Evolutionary conservation across 2,329 filamentous ascomycete genomes (phyloP).

Genomic region (Paecilomyces formosus): DNA sequence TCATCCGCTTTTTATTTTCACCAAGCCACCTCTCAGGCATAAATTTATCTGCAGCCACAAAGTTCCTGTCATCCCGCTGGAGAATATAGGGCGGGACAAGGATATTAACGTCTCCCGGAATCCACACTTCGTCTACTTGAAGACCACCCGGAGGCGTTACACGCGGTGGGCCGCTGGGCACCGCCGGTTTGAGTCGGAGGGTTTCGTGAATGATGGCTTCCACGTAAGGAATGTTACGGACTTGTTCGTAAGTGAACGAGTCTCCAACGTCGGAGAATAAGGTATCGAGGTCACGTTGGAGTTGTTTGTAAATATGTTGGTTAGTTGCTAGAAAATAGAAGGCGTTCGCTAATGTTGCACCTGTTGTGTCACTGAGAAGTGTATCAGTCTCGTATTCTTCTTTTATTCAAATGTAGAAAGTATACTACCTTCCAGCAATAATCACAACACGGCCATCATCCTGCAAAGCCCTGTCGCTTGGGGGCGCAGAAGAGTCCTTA

Average conservation of each 20-base stretch:
- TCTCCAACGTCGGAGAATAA: constrained; percentile 12
- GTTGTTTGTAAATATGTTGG: constrained; percentile 19
- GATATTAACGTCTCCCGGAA: constrained; percentile 21
- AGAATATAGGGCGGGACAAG: constrained; percentile 10
- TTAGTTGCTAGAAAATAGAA: constrained; percentile 27
- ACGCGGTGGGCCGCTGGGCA: constrained; percentile 28
- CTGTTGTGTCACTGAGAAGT: constrained; percentile 26
- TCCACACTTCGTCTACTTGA: constrained; percentile 18
- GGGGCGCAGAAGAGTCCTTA: constrained; percentile 8
- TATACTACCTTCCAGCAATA: constrained; percentile 6
- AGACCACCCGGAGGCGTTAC: constrained; percentile 30
- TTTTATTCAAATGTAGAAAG: not conserved
- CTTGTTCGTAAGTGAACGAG: constrained; percentile 5
- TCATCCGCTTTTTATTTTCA: constrained; percentile 5
- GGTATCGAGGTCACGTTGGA: constrained; percentile 23
- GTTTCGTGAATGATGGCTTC: constrained; percentile 25
- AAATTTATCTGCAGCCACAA: constrained; percentile 9
- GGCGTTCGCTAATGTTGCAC: constrained; percentile 19
- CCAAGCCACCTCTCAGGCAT: constrained; percentile 18
- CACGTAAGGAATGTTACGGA: constrained; percentile 15
- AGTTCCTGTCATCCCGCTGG: constrained; percentile 10
- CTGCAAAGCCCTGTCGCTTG: constrained; percentile 5
- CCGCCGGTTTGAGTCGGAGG: constrained; percentile 31
- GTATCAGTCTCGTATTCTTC: not conserved
- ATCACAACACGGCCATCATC: constrained; percentile 10